These are phyloP conservation scores for Rhizopogon vinicolor DNA, from an alignment of 768 basidiomycete species.

Conservation along the genomic window DNA sequence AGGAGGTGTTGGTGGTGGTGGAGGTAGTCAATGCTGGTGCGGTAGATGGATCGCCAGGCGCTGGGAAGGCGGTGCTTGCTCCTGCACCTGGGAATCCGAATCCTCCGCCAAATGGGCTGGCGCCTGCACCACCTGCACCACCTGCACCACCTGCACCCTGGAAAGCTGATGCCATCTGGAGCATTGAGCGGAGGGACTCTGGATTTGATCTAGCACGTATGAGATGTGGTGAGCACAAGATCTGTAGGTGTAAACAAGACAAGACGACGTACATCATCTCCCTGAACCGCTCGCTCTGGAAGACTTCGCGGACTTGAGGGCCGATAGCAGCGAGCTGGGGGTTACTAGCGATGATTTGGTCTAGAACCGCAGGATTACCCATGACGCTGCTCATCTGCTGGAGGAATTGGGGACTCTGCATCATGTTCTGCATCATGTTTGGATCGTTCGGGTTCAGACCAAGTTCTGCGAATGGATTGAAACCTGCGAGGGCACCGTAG, in stretches of 20 bases:
- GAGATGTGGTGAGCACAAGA: neutral
- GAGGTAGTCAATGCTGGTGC: conserved; percentile 22
- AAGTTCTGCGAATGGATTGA: conserved; percentile 92
- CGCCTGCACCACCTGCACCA: conserved; percentile 8
- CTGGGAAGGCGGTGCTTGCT: conserved; percentile 44
- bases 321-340: conserved; percentile 74
- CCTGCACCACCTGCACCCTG: conserved; percentile 38
- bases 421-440: conserved; percentile 87
- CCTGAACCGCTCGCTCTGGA: conserved; percentile 72
- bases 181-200: conserved; percentile 65
- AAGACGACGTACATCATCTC: conserved; percentile 60
- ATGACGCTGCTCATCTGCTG: conserved; percentile 86
- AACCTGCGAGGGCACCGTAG: conserved; percentile 74
- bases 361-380: conserved; percentile 84
- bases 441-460: conserved; percentile 91
- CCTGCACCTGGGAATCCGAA: conserved; percentile 11
- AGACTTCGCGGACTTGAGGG: conserved; percentile 74
- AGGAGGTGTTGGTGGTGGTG: conserved; percentile 11
- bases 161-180: conserved; percentile 65
- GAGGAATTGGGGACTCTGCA: conserved; percentile 80
- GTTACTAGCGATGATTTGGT: conserved; percentile 79
- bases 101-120: conserved; percentile 9
- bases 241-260: neutral
- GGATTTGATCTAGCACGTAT: conserved; percentile 59
- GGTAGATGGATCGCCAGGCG: conserved; percentile 51